Base-by-base conservation (phyloP, 768 basidiomycete genomes). In the Mycena chlorophos region DNA sequence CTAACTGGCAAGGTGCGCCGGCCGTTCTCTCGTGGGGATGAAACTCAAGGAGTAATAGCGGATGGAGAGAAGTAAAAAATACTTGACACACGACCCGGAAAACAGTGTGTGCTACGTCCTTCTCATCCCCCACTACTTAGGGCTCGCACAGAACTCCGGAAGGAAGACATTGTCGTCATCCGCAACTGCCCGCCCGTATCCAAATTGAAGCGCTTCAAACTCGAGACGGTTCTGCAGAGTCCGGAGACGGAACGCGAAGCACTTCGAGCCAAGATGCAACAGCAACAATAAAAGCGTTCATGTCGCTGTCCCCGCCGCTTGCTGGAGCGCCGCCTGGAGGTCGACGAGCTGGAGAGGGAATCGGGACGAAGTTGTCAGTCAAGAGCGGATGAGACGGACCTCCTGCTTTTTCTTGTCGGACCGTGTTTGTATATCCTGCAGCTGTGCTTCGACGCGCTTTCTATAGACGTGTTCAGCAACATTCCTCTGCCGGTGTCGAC, bases 121-220 rank as follows among this genome's bases (percentile, higher is more conserved):
- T 16, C 51, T 19, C 49, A 10, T 47, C 31, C 34, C 49, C 5
- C 20, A 2, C 39, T 29, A 30, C 56, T 57, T 56, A 65, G 49
- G 12, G 37, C 53, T 19, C 38, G 42, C 22, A 46, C 61, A 91
- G 90, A 65, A 61, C 77, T 90, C 46, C 85, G 83, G 22, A 71
- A 80, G 65, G 80, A 88, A 30, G 91, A 93, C 69, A 70, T 81
- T 34, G 89, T 92, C 30, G 70, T 82, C 55, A 92, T 93, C 69
- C 87, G 86, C 55, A 89, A 92, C 64, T 92, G 89, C 68, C 86
- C 85, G 38, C 89, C 89, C 22, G 74, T 89, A 64, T 93, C 91
- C 27, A 88, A 87, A 22, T 75, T 81, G 60, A 93, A 93, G 71
- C 78, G 87, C 27, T 93, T 92, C 75, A 82, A 72, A 48, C 73